Conservation (phyloP, 352 stramenopile species). For the Phytophthora nicotianae region DNA sequence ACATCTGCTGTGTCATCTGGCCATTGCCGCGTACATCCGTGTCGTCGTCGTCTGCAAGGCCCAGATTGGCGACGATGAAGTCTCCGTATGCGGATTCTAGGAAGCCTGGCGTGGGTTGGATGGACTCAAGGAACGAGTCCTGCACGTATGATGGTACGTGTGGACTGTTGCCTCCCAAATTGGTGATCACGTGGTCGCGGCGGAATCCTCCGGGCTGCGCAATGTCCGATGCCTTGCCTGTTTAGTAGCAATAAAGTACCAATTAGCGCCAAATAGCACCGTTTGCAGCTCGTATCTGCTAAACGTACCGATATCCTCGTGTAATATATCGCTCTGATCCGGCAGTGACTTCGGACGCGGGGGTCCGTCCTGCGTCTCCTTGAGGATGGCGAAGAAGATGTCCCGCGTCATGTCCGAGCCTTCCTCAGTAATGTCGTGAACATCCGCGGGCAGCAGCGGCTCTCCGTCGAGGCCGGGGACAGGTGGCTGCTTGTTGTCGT, state of each 20-base stretch:
- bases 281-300: background rate
- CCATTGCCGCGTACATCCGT: conserved; percentile 33
- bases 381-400: conserved; percentile 70
- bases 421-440: conserved; percentile 61
- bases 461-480: conserved; percentile 18
- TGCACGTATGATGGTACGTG: conserved; percentile 46
- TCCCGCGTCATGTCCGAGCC: conserved; percentile 72
- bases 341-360: conserved; percentile 52
- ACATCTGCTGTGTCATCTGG: conserved; percentile 19
- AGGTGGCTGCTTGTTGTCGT: conserved; percentile 12
- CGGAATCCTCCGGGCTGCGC: conserved; percentile 58
- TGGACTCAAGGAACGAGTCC: conserved; percentile 57
- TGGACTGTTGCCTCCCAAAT: conserved; percentile 36
- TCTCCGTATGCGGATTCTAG: conserved; percentile 56
- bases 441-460: conserved; percentile 38
- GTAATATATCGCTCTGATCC: conserved; percentile 58
- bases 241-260: background rate
- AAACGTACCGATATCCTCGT: conserved; percentile 55
- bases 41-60: conserved; percentile 48
- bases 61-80: conserved; percentile 62
- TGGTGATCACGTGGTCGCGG: conserved; percentile 57
- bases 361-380: conserved; percentile 49
- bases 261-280: background rate
- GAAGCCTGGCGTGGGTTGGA: conserved; percentile 42
- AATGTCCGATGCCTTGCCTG: conserved; percentile 62